Evolutionary conservation across 169 alveolate species (phyloP).

Genomic region (Eimeria necatrix): DNA sequence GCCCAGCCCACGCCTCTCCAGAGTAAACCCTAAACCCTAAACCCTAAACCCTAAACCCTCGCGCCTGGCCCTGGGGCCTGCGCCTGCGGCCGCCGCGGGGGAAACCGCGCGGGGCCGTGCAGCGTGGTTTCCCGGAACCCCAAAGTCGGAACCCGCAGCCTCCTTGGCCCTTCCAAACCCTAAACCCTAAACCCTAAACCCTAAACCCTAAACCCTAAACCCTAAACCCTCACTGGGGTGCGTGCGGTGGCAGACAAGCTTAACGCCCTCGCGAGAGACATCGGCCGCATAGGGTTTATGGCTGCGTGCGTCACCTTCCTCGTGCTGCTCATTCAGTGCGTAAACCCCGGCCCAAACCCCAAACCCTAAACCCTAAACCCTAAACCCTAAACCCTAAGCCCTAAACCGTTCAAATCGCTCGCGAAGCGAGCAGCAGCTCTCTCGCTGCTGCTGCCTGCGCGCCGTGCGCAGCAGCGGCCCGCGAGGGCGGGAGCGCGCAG

Average conservation of each 20-base stretch:
- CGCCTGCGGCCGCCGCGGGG: too few species aligned
- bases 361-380: neutral
- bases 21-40: slow-evolving; percentile 48
- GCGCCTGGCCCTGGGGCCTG: neutral
- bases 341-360: too few species aligned
- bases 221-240: neutral
- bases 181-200: neutral
- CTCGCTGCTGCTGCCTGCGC: too few species aligned
- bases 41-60: neutral
- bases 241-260: slow-evolving; percentile 83
- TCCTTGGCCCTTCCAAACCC: too few species aligned
- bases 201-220: neutral
- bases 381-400: neutral
- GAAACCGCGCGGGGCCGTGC: too few species aligned
- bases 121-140: too few species aligned
- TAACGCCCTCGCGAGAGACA: slow-evolving; percentile 87
- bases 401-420: too few species aligned
- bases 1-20: slow-evolving; percentile 90
- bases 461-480: too few species aligned
- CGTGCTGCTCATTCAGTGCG: slow-evolving; percentile 84
- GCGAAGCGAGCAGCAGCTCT: too few species aligned
- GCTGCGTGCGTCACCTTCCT: slow-evolving; percentile 87
- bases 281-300: slow-evolving; percentile 88
- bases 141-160: too few species aligned
- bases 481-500: too few species aligned